Base-by-base conservation (phyloP, 768 basidiomycete species). In the Tephrocybe rancida region DNA sequence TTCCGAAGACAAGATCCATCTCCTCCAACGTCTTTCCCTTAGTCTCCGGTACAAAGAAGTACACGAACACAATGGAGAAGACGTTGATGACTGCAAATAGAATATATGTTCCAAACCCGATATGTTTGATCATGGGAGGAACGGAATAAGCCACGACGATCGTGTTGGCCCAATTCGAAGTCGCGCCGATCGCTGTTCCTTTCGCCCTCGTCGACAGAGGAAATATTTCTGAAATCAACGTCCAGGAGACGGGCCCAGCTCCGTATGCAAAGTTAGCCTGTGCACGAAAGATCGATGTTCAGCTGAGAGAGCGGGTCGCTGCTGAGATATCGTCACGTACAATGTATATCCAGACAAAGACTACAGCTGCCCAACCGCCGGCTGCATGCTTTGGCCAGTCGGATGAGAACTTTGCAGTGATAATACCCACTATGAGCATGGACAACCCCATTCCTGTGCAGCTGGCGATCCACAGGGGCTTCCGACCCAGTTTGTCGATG, bases 271-370 rank as follows among this genome's bases (percentile, higher is more conserved):
- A 61, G 39, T 54, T 55, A 3, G 11, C 29, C 44, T 52, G 30
- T 2, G 11, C 9, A 4, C 44, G 35, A n/a, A 26, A 37, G 34
- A 22, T 13, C 29, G n/a, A 32, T 27, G 3, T 37, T 27, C 26
- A 11, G 19, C 35, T 37, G 35, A 9, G 29, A 13, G 7, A 6
- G 5, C 16, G 21, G 57, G 7, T 55, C 67, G 62, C 59, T 59
- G 63, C 67, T 27, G 67, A 67, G 48, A 64, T 70, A 53, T 60
- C 61, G 41, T 56, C 70, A 67, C 73, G 58, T 64, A 72, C 57
- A 64, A 70, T 62, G 63, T 77, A 77, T n/a, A 75, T 32, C 58
- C 71, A 76, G 42, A 77, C 61, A 44, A 77, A 74, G 0, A 69
- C 70, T 53, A 48, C 61, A 7, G 67, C 61, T 6, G 64, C 54